Evolutionary conservation across 768 basidiomycete genomes (phyloP).

Genomic region (Leucocoprinus leucothites): DNA sequence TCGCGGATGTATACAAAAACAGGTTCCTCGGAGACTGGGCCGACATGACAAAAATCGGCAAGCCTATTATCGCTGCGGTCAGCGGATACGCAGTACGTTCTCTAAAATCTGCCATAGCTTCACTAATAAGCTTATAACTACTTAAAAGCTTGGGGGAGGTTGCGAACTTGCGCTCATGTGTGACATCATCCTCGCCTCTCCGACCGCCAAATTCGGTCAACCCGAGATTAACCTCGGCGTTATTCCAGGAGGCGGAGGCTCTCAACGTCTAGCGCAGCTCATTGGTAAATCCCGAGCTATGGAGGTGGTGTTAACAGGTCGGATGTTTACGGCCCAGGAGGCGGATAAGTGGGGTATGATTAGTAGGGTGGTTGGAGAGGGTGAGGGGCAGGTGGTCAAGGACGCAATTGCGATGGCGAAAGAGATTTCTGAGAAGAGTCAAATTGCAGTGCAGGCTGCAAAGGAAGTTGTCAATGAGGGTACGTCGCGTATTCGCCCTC

Average conservation of each 20-base stretch:
- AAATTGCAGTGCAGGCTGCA: constrained; percentile 76
- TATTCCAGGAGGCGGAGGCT: constrained; percentile 93
- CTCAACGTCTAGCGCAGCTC: constrained; percentile 81
- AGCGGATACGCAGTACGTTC: constrained; percentile 83
- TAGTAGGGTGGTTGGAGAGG: constrained; percentile 73
- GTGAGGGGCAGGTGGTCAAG: constrained; percentile 76
- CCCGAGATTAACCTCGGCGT: constrained; percentile 95
- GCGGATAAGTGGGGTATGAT: constrained; percentile 88
- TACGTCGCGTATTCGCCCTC: constrained; percentile 25
- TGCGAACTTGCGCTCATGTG: constrained; percentile 97
- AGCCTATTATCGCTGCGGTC: constrained; percentile 95
- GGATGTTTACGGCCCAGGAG: constrained; percentile 74
- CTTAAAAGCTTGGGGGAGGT: constrained; percentile 78
- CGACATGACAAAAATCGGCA: constrained; percentile 66
- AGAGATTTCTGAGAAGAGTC: constrained; percentile 78
- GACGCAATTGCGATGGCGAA: constrained; percentile 83
- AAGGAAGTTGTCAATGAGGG: constrained; percentile 95
- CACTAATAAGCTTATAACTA: not conserved
- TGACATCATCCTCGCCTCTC: constrained; percentile 91
- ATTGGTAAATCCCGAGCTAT: constrained; percentile 93
- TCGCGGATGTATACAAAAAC: constrained; percentile 81
- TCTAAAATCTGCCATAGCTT: not conserved
- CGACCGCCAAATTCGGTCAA: constrained; percentile 90
- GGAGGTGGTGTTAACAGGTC: constrained; percentile 91
- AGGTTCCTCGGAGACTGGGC: constrained; percentile 89